Evolutionary conservation across 768 basidiomycete genomes (phyloP).

Genomic region (Psilocybe tampanensis): DNA sequence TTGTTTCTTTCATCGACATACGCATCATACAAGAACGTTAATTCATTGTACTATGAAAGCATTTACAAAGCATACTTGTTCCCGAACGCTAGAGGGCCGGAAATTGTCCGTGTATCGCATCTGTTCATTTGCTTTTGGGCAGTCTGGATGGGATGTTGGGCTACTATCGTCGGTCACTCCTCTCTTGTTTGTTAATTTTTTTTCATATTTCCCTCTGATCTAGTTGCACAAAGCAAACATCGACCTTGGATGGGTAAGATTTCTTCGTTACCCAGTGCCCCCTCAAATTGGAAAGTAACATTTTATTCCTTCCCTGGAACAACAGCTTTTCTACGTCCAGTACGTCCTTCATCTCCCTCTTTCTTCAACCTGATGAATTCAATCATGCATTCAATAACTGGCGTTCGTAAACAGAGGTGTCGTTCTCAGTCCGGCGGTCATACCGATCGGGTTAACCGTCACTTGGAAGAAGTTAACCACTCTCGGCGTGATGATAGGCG

Average conservation of each 20-base stretch:
- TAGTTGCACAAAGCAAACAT: slow-evolving; percentile 47
- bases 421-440: slow-evolving; percentile 50
- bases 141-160: slow-evolving; percentile 46
- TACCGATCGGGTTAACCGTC: slow-evolving; percentile 49
- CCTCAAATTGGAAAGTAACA: too few relatives aligned
- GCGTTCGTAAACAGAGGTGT: slow-evolving; percentile 47
- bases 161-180: slow-evolving; percentile 35
- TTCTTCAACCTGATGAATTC: background rate
- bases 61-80: slow-evolving; percentile 41
- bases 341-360: slow-evolving; percentile 22
- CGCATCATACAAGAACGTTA: background rate
- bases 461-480: slow-evolving; percentile 48
- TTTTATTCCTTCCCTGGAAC: too few relatives aligned
- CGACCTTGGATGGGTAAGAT: slow-evolving; percentile 47
- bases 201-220: background rate
- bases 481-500: slow-evolving; percentile 41
- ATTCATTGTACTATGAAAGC: slow-evolving; percentile 16
- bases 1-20: slow-evolving; percentile 1
- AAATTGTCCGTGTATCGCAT: slow-evolving; percentile 43
- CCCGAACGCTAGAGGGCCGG: slow-evolving; percentile 36
- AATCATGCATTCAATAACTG: background rate
- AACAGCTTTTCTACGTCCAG: slow-evolving; percentile 47
- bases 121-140: slow-evolving; percentile 45
- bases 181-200: too few relatives aligned
- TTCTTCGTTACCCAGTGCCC: background rate